phyloP scores from a whole-genome alignment of 2,329 filamentous ascomycete species.

The Aspergillus sojae region DNA sequence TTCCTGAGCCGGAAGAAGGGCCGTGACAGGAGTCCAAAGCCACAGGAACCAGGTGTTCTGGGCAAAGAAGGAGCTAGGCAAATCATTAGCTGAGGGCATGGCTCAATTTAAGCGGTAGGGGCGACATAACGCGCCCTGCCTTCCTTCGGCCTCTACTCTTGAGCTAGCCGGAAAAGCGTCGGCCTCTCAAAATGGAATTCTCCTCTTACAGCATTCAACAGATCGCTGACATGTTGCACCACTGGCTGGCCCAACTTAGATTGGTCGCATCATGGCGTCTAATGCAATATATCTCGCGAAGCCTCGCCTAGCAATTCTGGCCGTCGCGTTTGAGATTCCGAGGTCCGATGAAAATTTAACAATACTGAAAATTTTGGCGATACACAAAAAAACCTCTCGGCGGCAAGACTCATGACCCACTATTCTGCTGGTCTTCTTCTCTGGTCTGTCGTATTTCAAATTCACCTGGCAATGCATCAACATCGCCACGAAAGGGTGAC shows the following conservation, averaged over 20 bases:
- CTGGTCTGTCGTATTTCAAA: not conserved
- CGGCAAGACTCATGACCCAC: not conserved
- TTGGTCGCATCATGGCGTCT: not conserved
- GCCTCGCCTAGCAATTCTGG: not conserved
- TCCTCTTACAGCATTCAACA: conserved; percentile 1
- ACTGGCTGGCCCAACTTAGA: conserved; percentile 5
- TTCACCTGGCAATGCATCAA: not conserved
- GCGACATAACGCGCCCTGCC: not conserved
- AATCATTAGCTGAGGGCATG: conserved; percentile 63
- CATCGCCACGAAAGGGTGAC: not conserved
- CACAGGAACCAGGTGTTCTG: conserved; percentile 87
- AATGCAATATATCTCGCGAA: not conserved
- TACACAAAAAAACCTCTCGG: not conserved
- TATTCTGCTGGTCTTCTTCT: not conserved
- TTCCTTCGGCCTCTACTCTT: not conserved
- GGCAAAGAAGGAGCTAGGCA: conserved; percentile 93
- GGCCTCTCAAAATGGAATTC: not conserved
- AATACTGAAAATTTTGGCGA: not conserved
- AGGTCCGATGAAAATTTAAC: not conserved
- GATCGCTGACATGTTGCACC: conserved; percentile 2
- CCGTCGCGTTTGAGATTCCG: not conserved
- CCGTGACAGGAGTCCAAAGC: conserved; percentile 87
- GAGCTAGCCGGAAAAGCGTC: not conserved
- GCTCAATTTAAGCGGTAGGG: not conserved
- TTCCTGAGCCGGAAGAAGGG: conserved; percentile 90